A percentile compares a stretch with the other conserved stretches of the same genome.
Conservation (phyloP, 73 alveolate species). For the Breviolum minutum region DNA sequence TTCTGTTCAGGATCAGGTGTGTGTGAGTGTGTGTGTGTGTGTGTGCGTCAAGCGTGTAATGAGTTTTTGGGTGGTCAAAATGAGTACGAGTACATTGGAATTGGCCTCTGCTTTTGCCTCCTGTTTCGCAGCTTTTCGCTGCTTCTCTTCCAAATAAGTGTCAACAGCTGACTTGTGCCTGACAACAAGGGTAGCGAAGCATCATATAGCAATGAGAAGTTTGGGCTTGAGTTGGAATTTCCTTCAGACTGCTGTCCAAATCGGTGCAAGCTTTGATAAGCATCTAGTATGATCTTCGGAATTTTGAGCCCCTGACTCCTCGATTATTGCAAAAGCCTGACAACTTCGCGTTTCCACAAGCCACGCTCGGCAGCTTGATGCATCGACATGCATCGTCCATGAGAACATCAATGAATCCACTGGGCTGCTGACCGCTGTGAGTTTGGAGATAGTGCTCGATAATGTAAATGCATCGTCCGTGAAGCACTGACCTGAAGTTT, state of each 20-base stretch:
- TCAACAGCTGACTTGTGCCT: conserved; percentile 73
- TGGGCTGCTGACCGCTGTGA: conserved; percentile 17
- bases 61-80: neutral
- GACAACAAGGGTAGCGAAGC: neutral
- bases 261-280: too few relatives aligned
- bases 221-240: neutral
- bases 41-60: too few relatives aligned
- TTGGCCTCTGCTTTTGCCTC: conserved; percentile 69
- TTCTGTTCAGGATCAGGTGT: too few relatives aligned
- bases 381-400: neutral
- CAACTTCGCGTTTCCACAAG: neutral
- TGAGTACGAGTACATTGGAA: neutral
- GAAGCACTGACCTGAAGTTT: conserved; percentile 57
- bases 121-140: conserved; percentile 62
- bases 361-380: too few relatives aligned
- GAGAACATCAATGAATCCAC: neutral
- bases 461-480: conserved; percentile 88
- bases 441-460: conserved; percentile 89
- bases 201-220: neutral
- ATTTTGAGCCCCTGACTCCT: neutral
- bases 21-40: too few relatives aligned
- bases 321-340: conserved; percentile 69
- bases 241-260: too few relatives aligned
- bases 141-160: conserved; percentile 71
- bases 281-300: neutral